Evolutionary conservation across 2,329 filamentous ascomycete genomes (phyloP).

Genomic region (Cladophialophora yegresii): DNA sequence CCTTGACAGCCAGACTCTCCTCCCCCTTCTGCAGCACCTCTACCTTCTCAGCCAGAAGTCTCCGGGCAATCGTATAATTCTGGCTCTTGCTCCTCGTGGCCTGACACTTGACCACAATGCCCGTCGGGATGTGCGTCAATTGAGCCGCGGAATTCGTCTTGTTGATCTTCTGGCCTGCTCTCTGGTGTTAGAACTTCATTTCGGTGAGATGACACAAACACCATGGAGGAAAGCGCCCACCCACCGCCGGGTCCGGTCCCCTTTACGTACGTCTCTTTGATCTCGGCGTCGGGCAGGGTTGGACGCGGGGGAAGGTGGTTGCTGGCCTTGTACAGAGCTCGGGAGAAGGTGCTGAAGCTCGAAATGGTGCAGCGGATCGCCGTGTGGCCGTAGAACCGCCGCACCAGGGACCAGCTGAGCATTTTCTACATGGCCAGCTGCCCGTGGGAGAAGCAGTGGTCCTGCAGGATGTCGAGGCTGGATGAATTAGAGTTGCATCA

Average conservation of each 20-base stretch:
- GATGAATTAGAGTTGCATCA: background rate
- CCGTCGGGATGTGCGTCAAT: slow-evolving; percentile 83
- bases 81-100: slow-evolving; percentile 82
- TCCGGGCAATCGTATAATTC: slow-evolving; percentile 82
- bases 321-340: slow-evolving; percentile 52
- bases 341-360: slow-evolving; percentile 31
- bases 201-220: background rate
- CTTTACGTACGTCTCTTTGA: slow-evolving; percentile 84
- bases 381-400: background rate
- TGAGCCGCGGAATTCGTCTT: slow-evolving; percentile 97
- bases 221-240: background rate
- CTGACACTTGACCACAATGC: slow-evolving; percentile 91
- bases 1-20: slow-evolving; percentile 75
- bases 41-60: slow-evolving; percentile 72
- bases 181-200: background rate
- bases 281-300: slow-evolving; percentile 72
- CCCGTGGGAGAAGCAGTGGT: background rate
- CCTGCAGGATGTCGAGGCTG: background rate
- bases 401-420: slow-evolving; percentile 5
- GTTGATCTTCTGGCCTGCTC: slow-evolving; percentile 81
- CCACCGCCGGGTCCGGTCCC: slow-evolving; percentile 83
- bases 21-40: slow-evolving; percentile 74
- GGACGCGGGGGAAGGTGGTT: slow-evolving; percentile 65
- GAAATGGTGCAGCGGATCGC: background rate
- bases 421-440: slow-evolving; percentile 12